Base-by-base conservation (phyloP, 2,329 filamentous ascomycete genomes). In the Myriangium duriaei region DNA sequence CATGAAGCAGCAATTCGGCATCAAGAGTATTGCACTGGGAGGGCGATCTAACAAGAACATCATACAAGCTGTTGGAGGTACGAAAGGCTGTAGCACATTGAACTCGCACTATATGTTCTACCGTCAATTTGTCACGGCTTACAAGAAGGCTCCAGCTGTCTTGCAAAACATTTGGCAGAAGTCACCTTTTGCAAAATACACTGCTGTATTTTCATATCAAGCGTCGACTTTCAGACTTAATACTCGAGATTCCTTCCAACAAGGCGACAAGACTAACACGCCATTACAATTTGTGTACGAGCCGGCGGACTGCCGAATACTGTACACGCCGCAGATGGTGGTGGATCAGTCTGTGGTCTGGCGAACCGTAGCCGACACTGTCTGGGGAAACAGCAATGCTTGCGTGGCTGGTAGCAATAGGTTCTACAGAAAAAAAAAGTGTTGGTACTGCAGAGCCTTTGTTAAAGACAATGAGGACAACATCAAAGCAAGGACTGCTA, bases 201-300 rank as follows among this genome's bases (percentile, higher is more conserved):
- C 42, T 30, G 40, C 49, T 24, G 46, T 56, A 0, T 43, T 46
- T 2, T 17, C 50, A 3, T 47, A 49, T 16, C 49, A 54, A 3
- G 44, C 46, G 1, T 42, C 44, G 4, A 37, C 42, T 9, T 41
- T 40, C 7, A 48, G 47, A 7, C 46, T 56, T 12, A 58, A 58
- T 34, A 39, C 44, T 5, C 32, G 54, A 9, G 53, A 58, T 30
- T 54, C 51, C 6, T 52, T 53, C 34, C 41, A 54, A 11, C 34
- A 57, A 17, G 49, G 49, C 36, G 52, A 56, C 24, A 53, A 58
- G 51, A 44, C 55, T 0, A 55, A 62, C 52, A 47, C 56, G 0
- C 68, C 68, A 2, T 55, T 68, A 11, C 68, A 72, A 44, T 72
- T 63, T 42, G 51, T 67, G 2, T 60, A 60, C 32, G 64, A 71